phyloP scores from a whole-genome alignment of 2,329 filamentous ascomycete species.

The Aspergillus bombycis region DNA sequence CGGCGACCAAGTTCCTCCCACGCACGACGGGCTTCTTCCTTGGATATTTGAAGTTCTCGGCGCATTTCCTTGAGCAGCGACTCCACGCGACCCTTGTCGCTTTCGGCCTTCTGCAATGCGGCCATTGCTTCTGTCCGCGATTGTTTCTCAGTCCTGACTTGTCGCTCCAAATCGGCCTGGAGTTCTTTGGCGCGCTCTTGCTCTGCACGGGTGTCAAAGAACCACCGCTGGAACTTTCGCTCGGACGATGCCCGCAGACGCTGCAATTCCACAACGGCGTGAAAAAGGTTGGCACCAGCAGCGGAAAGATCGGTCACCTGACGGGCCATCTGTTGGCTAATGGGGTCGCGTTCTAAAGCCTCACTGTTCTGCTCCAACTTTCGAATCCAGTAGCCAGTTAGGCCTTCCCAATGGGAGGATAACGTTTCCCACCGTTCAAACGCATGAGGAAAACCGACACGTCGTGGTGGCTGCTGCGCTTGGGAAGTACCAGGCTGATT shows the following conservation, averaged over 20 bases:
- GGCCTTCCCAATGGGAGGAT: conserved; percentile 96
- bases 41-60: conserved; percentile 90
- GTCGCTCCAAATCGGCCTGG: conserved; percentile 75
- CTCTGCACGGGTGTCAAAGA: conserved; percentile 89
- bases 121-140: conserved; percentile 69
- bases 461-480: conserved; percentile 38
- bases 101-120: conserved; percentile 67
- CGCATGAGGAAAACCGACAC: conserved; percentile 87
- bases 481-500: conserved; percentile 32
- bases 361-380: conserved; percentile 87
- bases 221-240: conserved; percentile 97
- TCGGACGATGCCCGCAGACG: conserved; percentile 92
- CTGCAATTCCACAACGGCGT: conserved; percentile 95
- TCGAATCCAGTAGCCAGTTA: conserved; percentile 96
- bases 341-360: conserved; percentile 77
- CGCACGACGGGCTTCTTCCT: conserved; percentile 90
- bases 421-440: conserved; percentile 97
- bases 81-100: conserved; percentile 70
- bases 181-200: conserved; percentile 83
- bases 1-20: conserved; percentile 96
- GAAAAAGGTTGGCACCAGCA: conserved; percentile 94
- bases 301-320: conserved; percentile 98
- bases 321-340: conserved; percentile 84
- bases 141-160: conserved; percentile 74
- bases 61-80: conserved; percentile 87